A percentile compares a stretch with the other conserved stretches of the same genome.
These are phyloP conservation scores for Edaphochlamys debaryana DNA, from an alignment of 139 green algal species.

Conservation along the genomic window DNA sequence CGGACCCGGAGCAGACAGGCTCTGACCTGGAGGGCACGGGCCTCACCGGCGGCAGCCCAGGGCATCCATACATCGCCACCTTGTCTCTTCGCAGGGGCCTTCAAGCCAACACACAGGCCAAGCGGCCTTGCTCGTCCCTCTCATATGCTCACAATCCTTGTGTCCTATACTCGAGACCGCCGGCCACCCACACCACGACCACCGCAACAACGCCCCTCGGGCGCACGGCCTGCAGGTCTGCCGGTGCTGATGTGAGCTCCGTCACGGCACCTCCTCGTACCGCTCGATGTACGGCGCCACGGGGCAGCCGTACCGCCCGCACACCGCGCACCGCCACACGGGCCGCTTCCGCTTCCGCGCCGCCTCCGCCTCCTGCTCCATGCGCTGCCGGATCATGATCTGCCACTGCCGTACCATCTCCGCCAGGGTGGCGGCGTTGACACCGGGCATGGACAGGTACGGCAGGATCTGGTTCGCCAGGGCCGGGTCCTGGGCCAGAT, in stretches of 20 bases:
- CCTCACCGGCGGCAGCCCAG: no score
- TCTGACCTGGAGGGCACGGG: no score
- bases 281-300: constrained; percentile 61
- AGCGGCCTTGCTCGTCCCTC: no score
- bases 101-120: no score
- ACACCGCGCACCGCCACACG: constrained; percentile 53
- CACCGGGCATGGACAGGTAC: background rate
- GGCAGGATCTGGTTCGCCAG: constrained; percentile 31
- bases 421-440: background rate
- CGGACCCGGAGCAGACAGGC: no score
- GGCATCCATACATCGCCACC: no score
- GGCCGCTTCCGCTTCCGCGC: constrained; percentile 36
- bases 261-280: constrained; percentile 37
- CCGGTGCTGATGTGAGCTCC: background rate
- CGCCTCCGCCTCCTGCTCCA: constrained; percentile 48
- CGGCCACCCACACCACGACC: no score
- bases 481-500: constrained; percentile 5
- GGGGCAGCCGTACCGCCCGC: constrained; percentile 54
- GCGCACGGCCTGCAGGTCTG: no score
- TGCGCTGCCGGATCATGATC: constrained; percentile 29
- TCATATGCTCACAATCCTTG: no score
- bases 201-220: no score
- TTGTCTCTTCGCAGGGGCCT: no score
- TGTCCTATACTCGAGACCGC: no score
- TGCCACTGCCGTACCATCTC: constrained; percentile 58